Evolutionary conservation across 2,329 filamentous ascomycete genomes (phyloP).

Genomic region (Alternaria triticina): DNA sequence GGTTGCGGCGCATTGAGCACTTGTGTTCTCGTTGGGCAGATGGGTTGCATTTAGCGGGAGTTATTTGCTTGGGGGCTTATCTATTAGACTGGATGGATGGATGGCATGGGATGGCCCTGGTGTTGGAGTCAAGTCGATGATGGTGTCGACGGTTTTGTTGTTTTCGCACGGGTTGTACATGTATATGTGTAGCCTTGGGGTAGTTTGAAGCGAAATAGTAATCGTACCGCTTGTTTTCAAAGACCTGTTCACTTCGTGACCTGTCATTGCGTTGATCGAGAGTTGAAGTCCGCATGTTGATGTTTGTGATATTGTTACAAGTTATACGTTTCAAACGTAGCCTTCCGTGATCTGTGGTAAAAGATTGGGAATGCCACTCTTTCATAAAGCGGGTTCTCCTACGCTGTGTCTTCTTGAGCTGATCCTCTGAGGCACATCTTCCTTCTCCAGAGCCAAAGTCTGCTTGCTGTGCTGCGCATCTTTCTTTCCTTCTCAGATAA

Average conservation of each 20-base stretch:
- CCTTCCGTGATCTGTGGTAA: no score
- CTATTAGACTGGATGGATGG: background rate
- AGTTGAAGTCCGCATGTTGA: background rate
- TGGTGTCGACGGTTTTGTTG: background rate
- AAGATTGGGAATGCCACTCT: no score
- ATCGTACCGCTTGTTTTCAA: background rate
- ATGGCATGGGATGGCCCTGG: background rate
- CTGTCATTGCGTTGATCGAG: background rate
- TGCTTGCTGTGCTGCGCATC: background rate
- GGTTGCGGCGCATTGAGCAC: conserved; percentile 67
- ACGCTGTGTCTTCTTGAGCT: no score
- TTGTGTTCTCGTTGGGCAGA: no score
- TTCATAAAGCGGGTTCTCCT: no score
- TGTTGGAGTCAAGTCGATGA: background rate
- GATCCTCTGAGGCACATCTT: background rate
- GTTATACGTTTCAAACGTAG: background rate
- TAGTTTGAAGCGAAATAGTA: background rate
- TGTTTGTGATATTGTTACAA: background rate
- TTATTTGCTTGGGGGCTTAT: background rate
- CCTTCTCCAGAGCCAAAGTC: no score
- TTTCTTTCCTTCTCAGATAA: no score
- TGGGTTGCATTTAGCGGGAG: conserved; percentile 10
- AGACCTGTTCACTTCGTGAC: background rate
- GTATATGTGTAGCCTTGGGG: background rate
- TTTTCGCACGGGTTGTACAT: background rate